These are phyloP conservation scores for Xylaria sp. DNA, from an alignment of 2,329 filamentous ascomycete species.

Conservation along the genomic window DNA sequence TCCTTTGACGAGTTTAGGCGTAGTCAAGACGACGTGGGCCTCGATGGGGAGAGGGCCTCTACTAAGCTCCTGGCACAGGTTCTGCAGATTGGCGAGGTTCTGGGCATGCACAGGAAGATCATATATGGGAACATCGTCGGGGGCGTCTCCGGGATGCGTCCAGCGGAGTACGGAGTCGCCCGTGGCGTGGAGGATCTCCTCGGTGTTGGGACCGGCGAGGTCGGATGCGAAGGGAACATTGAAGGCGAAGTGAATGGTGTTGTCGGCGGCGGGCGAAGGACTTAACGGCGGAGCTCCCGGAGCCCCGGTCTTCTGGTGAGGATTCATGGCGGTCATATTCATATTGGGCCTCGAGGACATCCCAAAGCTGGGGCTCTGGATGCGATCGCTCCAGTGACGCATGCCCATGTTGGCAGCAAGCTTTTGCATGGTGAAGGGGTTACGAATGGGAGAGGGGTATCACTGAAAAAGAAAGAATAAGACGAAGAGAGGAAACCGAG, in stretches of 20 bases:
- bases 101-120: slow-evolving; percentile 91
- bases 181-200: slow-evolving; percentile 94
- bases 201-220: slow-evolving; percentile 88
- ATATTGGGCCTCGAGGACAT: slow-evolving; percentile 66
- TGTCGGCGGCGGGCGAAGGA: slow-evolving; percentile 76
- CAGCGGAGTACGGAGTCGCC: slow-evolving; percentile 87
- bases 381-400: slow-evolving; percentile 77
- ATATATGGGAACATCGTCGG: slow-evolving; percentile 84
- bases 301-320: slow-evolving; percentile 66
- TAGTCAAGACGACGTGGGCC: slow-evolving; percentile 83
- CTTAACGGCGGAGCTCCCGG: slow-evolving; percentile 66
- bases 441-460: slow-evolving; percentile 40
- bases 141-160: slow-evolving; percentile 89
- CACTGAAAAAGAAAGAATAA: slow-evolving; percentile 41
- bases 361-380: slow-evolving; percentile 71
- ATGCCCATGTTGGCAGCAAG: slow-evolving; percentile 74
- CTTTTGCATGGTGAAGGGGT: slow-evolving; percentile 70
- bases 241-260: slow-evolving; percentile 91
- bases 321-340: slow-evolving; percentile 66
- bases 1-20: slow-evolving; percentile 76
- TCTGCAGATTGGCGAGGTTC: slow-evolving; percentile 82
- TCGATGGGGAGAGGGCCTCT: slow-evolving; percentile 77
- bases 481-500: slow-evolving; percentile 37
- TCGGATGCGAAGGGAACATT: slow-evolving; percentile 96
- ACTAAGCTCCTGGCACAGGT: slow-evolving; percentile 84